Conservation (phyloP, 306 rosid genomes). For the Pterocarpus macrocarpus region DNA sequence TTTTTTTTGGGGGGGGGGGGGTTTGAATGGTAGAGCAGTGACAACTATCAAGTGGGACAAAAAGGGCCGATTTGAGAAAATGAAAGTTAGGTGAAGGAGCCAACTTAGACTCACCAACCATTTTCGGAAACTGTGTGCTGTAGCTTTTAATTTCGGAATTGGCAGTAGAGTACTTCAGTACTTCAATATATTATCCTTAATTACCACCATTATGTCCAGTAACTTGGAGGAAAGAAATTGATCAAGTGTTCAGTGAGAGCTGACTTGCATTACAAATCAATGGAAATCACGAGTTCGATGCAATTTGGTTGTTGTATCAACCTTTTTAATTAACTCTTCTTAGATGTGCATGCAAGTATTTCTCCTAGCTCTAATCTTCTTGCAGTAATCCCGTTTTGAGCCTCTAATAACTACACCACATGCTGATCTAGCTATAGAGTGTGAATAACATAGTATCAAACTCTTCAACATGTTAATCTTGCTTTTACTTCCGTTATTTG, state of each 20-base stretch:
- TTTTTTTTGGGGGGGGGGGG: background rate
- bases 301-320: background rate
- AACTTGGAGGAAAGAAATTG: background rate
- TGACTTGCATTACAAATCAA: background rate
- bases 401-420: no score
- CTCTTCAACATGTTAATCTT: background rate
- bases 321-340: no score
- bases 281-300: background rate
- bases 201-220: background rate
- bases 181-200: background rate
- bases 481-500: background rate
- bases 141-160: background rate
- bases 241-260: no score
- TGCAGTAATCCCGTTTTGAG: no score
- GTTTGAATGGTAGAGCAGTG: background rate
- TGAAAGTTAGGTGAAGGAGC: conserved; percentile 21
- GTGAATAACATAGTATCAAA: no score
- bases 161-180: background rate
- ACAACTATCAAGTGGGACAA: background rate
- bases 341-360: no score
- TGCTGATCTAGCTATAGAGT: no score
- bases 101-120: conserved; percentile 43
- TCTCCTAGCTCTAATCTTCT: no score
- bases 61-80: background rate
- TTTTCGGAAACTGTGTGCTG: background rate